phyloP scores from a whole-genome alignment of 2,329 filamentous ascomycete genomes.

The Neodidymelliopsis sp. region DNA sequence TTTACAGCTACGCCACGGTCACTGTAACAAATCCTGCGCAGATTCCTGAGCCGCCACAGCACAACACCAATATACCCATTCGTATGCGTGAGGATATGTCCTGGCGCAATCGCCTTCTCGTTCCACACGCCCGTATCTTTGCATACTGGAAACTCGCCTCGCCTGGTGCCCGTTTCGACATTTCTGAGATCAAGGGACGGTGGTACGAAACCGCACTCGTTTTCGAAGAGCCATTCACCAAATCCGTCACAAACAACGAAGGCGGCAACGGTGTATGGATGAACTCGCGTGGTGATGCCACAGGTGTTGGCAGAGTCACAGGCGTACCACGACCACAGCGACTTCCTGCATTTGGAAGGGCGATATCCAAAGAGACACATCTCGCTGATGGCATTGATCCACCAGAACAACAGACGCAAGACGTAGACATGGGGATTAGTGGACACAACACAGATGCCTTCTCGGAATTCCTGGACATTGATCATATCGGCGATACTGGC shows the following conservation, averaged over 20 bases:
- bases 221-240: slow-evolving; percentile 47
- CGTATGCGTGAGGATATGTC: slow-evolving; percentile 62
- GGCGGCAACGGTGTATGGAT: slow-evolving; percentile 56
- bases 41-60: slow-evolving; percentile 47
- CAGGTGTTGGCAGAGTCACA: slow-evolving; percentile 28
- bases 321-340: slow-evolving; percentile 45
- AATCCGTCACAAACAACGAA: slow-evolving; percentile 49
- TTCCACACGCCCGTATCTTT: slow-evolving; percentile 44
- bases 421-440: slow-evolving; percentile 1
- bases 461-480: slow-evolving; percentile 16
- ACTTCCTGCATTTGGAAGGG: slow-evolving; percentile 52
- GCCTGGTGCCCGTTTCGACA: slow-evolving; percentile 42
- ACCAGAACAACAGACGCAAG: slow-evolving; percentile 28
- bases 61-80: slow-evolving; percentile 55
- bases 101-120: slow-evolving; percentile 55
- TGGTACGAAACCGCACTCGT: slow-evolving; percentile 67
- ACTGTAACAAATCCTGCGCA: slow-evolving; percentile 35
- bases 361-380: slow-evolving; percentile 48
- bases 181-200: slow-evolving; percentile 63
- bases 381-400: slow-evolving; percentile 52
- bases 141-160: slow-evolving; percentile 56
- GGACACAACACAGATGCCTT: slow-evolving; percentile 12
- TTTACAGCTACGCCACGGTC: slow-evolving; percentile 58
- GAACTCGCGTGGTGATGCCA: slow-evolving; percentile 56
- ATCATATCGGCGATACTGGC: slow-evolving; percentile 6